A percentile compares a stretch with the other conserved stretches of the same genome.
These are phyloP conservation scores for Cytidiella melzeri DNA, from an alignment of 768 basidiomycete species.

Conservation along the genomic window DNA sequence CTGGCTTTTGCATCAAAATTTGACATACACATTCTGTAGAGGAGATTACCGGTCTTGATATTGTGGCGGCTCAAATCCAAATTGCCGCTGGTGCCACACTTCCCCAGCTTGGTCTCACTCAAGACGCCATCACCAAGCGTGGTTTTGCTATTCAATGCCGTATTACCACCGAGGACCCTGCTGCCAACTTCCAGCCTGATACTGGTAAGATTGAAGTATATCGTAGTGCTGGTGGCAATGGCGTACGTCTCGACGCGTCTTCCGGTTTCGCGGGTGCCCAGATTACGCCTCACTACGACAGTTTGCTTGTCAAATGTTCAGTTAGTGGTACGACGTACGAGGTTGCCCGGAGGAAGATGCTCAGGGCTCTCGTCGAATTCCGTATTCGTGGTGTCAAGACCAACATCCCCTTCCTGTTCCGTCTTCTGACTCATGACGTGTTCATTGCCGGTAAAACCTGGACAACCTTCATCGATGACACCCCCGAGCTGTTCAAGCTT, in stretches of 20 bases:
- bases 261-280: constrained; percentile 99
- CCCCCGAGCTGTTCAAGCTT: constrained; percentile 98
- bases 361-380: constrained; percentile 99
- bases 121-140: constrained; percentile 92
- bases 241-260: constrained; percentile 92
- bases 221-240: constrained; percentile 97
- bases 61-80: constrained; percentile 98
- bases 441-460: constrained; percentile 97
- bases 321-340: constrained; percentile 98
- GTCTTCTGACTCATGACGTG: constrained; percentile 91
- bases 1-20: not conserved
- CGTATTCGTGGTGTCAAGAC: constrained; percentile 99
- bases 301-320: constrained; percentile 91
- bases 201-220: constrained; percentile 99
- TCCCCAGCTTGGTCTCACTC: constrained; percentile 90
- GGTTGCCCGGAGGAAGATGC: constrained; percentile 97
- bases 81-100: constrained; percentile 98
- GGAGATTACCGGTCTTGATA: constrained; percentile 99
- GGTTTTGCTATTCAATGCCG: constrained; percentile 99
- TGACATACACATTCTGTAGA: constrained; percentile 40
- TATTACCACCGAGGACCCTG: constrained; percentile 95
- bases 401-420: constrained; percentile 99
- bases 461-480: constrained; percentile 99
- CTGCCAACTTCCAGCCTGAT: constrained; percentile 92
- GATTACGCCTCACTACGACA: constrained; percentile 99